Evolutionary conservation across 176 grass and related monocot genomes (phyloP).

Genomic region (Hordeum vulgare): DNA sequence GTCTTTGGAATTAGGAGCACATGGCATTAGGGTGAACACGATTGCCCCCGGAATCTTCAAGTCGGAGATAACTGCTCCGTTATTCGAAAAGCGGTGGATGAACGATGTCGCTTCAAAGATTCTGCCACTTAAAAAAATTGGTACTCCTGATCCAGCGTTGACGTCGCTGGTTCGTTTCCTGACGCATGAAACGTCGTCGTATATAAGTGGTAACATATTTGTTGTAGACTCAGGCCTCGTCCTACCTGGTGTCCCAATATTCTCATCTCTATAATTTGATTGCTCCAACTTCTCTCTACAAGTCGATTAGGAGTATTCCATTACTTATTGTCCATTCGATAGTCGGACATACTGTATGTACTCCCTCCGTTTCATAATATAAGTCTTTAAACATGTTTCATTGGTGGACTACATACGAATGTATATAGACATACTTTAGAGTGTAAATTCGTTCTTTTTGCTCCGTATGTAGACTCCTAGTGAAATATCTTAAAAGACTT

Average conservation of each 20-base stretch:
- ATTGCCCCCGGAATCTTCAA: constrained; percentile 76
- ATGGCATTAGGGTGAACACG: constrained; percentile 74
- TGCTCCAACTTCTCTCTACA: neutral
- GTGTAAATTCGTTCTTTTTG: too few relatives aligned
- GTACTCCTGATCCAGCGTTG: constrained; percentile 63
- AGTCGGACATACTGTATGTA: too few relatives aligned
- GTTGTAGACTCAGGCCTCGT: constrained; percentile 53
- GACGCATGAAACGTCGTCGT: constrained; percentile 55
- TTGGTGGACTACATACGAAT: too few relatives aligned
- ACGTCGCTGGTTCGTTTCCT: constrained; percentile 64
- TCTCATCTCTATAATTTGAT: constrained; percentile 58
- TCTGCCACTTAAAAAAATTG: constrained; percentile 47
- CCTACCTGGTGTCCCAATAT: constrained; percentile 68
- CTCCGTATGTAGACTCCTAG: too few relatives aligned
- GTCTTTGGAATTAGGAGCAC: constrained; percentile 71
- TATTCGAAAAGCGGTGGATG: constrained; percentile 64
- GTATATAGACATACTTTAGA: too few relatives aligned
- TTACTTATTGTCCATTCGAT: too few relatives aligned
- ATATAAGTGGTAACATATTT: constrained; percentile 78
- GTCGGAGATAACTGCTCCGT: constrained; percentile 65
- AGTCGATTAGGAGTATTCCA: neutral
- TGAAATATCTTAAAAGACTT: too few relatives aligned
- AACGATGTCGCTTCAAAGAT: constrained; percentile 46
- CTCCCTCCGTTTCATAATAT: too few relatives aligned
- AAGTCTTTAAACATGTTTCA: too few relatives aligned